Percentiles rank a stretch among this genome's conserved stretches.
Conservation (phyloP, 2,329 filamentous ascomycete species). For the Pyrenophora teres region DNA sequence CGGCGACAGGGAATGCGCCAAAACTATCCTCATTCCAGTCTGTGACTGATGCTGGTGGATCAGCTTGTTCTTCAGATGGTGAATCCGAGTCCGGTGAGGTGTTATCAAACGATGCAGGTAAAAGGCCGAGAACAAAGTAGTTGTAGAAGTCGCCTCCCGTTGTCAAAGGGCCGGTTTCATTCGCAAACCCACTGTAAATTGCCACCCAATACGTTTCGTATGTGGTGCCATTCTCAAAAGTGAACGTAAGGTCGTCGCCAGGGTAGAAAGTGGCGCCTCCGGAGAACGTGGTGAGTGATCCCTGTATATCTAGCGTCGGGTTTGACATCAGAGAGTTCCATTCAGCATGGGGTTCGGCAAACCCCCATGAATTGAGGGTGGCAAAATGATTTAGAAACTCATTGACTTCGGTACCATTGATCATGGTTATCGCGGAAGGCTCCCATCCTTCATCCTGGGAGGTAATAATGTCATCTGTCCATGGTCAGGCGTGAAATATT, state of each 20-base stretch:
- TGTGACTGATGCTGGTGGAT: neutral
- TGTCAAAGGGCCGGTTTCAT: constrained; percentile 37
- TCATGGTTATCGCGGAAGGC: constrained; percentile 30
- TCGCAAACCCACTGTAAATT: constrained; percentile 23
- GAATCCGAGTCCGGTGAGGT: neutral
- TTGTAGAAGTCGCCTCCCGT: constrained; percentile 54
- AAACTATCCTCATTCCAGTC: constrained; percentile 23
- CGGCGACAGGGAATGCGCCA: constrained; percentile 32
- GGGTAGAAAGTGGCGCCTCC: constrained; percentile 45
- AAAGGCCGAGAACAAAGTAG: constrained; percentile 48
- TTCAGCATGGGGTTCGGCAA: constrained; percentile 49
- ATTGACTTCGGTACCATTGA: constrained; percentile 33
- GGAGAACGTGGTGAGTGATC: constrained; percentile 16
- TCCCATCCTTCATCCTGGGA: constrained; percentile 25
- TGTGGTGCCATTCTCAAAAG: constrained; percentile 30
- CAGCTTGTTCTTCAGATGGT: neutral
- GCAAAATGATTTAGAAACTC: constrained; percentile 32
- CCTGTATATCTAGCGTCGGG: constrained; percentile 26
- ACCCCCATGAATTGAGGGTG: constrained; percentile 41
- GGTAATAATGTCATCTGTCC: constrained; percentile 25
- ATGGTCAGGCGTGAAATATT: too few relatives aligned
- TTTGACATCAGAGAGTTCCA: constrained; percentile 46
- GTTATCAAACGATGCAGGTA: constrained; percentile 17
- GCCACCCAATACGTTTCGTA: constrained; percentile 25
- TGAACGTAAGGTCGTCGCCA: constrained; percentile 32